Conservation (phyloP, 2,329 filamentous ascomycete species). For the Colletotrichum sansevieriae region DNA sequence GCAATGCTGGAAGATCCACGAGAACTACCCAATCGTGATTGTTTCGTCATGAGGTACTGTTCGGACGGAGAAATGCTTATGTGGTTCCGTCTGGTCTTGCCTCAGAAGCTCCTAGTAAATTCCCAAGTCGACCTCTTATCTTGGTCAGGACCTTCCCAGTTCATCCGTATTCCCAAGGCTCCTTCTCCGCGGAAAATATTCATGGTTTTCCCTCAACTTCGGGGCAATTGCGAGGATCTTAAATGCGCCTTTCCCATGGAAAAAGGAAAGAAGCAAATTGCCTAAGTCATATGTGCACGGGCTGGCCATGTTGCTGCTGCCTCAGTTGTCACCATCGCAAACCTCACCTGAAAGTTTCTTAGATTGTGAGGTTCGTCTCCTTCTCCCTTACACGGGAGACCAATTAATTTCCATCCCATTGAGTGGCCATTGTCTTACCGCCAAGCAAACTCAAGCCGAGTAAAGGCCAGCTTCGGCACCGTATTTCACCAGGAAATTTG, state of each 20-base stretch:
- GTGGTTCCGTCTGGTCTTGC: not conserved
- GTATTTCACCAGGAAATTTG: constrained; percentile 10
- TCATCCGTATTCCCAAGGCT: constrained; percentile 22
- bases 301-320: too few relatives aligned
- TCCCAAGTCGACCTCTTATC: not conserved
- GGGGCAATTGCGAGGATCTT: constrained; percentile 3
- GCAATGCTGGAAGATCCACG: constrained; percentile 16
- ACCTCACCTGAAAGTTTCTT: not conserved
- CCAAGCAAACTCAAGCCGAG: constrained; percentile 30
- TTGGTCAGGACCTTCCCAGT: constrained; percentile 11
- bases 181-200: constrained; percentile 15
- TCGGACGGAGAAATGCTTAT: constrained; percentile 19
- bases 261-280: too few relatives aligned
- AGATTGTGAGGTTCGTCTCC: not conserved
- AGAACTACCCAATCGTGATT: constrained; percentile 6
- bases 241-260: not conserved
- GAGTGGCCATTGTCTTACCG: not conserved
- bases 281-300: too few relatives aligned
- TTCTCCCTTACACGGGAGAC: not conserved
- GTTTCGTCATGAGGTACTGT: constrained; percentile 22
- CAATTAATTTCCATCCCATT: constrained; percentile 10
- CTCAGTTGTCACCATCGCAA: not conserved
- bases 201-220: not conserved
- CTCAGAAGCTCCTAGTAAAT: not conserved
- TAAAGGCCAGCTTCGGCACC: constrained; percentile 7